These are phyloP conservation scores for Aspergillus homomorphus DNA, from an alignment of 495 filamentous ascomycete genomes.

Conservation along the genomic window DNA sequence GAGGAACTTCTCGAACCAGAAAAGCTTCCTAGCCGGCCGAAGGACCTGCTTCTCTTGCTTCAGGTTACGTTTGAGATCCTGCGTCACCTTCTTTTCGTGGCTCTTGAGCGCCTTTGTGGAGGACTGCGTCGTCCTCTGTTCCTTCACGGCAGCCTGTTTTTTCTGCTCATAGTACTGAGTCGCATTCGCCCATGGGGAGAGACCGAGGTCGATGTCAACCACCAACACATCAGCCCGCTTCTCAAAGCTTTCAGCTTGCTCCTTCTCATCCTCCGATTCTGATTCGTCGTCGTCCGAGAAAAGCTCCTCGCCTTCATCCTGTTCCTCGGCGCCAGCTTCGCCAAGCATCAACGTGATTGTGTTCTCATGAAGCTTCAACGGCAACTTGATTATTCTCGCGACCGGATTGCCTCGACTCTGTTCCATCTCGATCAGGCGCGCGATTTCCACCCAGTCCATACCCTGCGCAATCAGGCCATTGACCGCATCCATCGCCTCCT, in stretches of 20 bases:
- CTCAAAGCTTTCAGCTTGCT: constrained; percentile 28
- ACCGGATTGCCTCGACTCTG: constrained; percentile 77
- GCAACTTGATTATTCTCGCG: constrained; percentile 81
- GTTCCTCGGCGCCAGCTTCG: constrained; percentile 60
- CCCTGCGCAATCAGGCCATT: constrained; percentile 86
- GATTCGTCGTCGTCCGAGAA: constrained; percentile 63
- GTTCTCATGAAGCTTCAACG: constrained; percentile 85
- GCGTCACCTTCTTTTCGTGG: constrained; percentile 79
- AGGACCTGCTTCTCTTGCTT: constrained; percentile 91
- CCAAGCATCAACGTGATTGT: constrained; percentile 76
- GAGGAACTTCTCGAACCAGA: constrained; percentile 96
- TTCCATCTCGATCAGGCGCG: constrained; percentile 80
- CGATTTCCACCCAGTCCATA: constrained; percentile 96
- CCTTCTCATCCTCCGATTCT: constrained; percentile 53
- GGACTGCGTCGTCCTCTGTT: constrained; percentile 78
- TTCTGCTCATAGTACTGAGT: constrained; percentile 88
- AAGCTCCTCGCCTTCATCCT: constrained; percentile 49
- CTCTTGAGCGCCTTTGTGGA: constrained; percentile 83
- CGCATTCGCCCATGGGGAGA: constrained; percentile 85
- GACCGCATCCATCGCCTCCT: constrained; percentile 87
- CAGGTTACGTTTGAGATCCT: constrained; percentile 78
- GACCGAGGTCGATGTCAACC: constrained; percentile 80
- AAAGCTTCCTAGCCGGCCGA: constrained; percentile 71
- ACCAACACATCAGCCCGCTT: constrained; percentile 46
- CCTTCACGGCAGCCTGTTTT: constrained; percentile 76